A percentile compares a stretch with the other conserved stretches of the same genome.
Conservation (phyloP, 1,284 basidiomycete genomes). For the Trametes versicolor region DNA sequence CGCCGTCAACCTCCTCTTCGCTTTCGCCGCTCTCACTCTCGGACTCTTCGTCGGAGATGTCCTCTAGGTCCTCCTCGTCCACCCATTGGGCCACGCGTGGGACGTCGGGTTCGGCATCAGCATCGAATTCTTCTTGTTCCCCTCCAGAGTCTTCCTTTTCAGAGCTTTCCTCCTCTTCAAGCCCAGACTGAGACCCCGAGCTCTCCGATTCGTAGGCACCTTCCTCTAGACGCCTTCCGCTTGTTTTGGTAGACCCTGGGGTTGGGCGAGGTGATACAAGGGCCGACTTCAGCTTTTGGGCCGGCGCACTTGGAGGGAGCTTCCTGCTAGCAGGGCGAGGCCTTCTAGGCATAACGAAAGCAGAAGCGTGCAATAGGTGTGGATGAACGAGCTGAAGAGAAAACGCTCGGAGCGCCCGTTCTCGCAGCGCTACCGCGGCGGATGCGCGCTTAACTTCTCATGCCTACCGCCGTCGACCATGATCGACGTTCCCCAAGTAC, state of each 20-base stretch:
- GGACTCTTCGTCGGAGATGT: conserved; percentile 34
- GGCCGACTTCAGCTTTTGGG: not conserved
- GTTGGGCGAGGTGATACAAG: conserved; percentile 4
- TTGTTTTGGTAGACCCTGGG: conserved; percentile 2
- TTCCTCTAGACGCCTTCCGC: conserved; percentile 5
- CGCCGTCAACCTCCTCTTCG: conserved; percentile 31
- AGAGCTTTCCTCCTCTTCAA: conserved; percentile 16
- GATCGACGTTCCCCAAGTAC: too few relatives aligned
- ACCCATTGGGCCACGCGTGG: conserved; percentile 46
- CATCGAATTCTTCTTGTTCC: conserved; percentile 38
- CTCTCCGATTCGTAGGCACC: conserved; percentile 21
- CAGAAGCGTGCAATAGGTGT: not conserved
- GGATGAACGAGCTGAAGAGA: conserved; percentile 4
- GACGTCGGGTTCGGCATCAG: conserved; percentile 40
- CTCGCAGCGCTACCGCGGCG: too few relatives aligned
- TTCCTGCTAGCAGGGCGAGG: conserved; percentile 42
- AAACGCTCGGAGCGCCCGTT: not conserved
- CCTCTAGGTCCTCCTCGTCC: conserved; percentile 48
- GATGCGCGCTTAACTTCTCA: too few relatives aligned
- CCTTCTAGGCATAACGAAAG: conserved; percentile 41
- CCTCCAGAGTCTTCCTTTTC: conserved; percentile 10
- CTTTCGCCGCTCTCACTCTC: conserved; percentile 26
- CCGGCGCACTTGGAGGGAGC: conserved; percentile 23
- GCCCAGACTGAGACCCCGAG: conserved; percentile 21
- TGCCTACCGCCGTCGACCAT: too few relatives aligned